Base-by-base conservation (phyloP, 768 basidiomycete species). In the Cystofilobasidium capitatum region DNA sequence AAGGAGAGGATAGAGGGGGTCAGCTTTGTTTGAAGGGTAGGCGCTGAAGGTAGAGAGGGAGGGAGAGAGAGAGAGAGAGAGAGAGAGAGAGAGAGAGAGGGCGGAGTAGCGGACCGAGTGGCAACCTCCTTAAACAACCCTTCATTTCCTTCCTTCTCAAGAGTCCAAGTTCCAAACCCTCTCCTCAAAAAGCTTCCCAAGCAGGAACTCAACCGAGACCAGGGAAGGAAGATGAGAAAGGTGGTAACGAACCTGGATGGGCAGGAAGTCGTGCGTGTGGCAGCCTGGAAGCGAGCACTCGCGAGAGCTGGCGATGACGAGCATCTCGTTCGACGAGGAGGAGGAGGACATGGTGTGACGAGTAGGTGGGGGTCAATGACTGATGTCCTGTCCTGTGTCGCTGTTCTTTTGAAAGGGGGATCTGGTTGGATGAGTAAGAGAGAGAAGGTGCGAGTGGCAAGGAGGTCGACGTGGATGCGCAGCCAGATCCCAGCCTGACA, bases 251-350 rank as follows among this genome's bases (percentile, higher is more conserved):
- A 67, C 66, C 8, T 37, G 62, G 81, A 91, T 87, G 0, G 89
- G 89, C 14, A 91, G 79, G 71, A 90, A 91, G 79, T 91, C 89
- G 73, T 90, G 82, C 70, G 88, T 81, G 35, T 81, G 76, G 77
- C 89, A 91, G 1, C 82, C 77, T 0, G 82, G 74, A 60, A 83
- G 80, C 17, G 86, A 83, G 77, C 89, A 91, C 72, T 88, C 86
- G 66, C 33, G 44, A 31, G 60, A 49, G 33, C 83, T 81, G 9
- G 88, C 88, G 71, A 91, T 76, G 45, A 79, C 77, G 67, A 91
- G 82, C 13, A 91, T 79, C 24, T 85, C 65, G 44, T 49, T 58
- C 14, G 49, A 37, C 62, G 13, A 51, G 31, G 36, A 8, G 36
- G 36, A 54, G 26, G 51, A 20, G 24, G 47, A 13, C n/a, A 35